These are phyloP conservation scores for Leptomonas pyrrhocoris DNA, from an alignment of 208 protist genomes.

Conservation along the genomic window DNA sequence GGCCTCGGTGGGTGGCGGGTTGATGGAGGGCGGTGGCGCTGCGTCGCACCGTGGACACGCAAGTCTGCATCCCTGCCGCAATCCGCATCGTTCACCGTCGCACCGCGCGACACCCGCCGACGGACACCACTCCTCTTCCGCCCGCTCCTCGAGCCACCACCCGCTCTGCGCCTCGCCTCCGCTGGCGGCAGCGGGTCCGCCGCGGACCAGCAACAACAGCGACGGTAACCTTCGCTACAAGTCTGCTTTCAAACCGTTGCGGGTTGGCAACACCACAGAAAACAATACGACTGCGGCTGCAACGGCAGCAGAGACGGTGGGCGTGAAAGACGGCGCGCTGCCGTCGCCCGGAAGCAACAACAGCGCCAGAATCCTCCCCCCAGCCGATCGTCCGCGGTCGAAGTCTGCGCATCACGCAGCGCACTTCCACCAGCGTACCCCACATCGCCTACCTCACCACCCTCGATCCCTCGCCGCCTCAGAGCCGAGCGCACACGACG, in stretches of 20 bases:
- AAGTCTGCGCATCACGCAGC: not conserved
- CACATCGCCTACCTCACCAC: not conserved
- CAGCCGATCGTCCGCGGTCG: not conserved
- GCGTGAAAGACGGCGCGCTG: no score
- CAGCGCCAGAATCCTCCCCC: not conserved
- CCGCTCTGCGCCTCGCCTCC: not conserved
- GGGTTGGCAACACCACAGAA: not conserved
- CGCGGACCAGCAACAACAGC: not conserved
- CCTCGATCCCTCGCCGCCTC: not conserved
- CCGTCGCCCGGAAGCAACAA: not conserved
- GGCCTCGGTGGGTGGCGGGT: not conserved
- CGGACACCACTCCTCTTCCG: not conserved
- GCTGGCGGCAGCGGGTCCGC: not conserved
- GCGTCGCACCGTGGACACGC: conserved; percentile 9
- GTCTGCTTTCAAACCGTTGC: conserved; percentile 23
- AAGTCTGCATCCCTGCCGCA: not conserved
- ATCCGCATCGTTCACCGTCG: not conserved
- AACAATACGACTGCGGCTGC: no score
- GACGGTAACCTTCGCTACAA: conserved; percentile 17
- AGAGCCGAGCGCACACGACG: conserved; percentile 17
- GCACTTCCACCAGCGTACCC: not conserved
- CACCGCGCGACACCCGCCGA: not conserved
- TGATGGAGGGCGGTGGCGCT: conserved; percentile 1
- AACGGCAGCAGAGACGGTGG: no score
- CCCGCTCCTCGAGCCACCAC: not conserved